Evolutionary conservation across 345 rosid species (phyloP).

Genomic region (Clausena lansium): DNA sequence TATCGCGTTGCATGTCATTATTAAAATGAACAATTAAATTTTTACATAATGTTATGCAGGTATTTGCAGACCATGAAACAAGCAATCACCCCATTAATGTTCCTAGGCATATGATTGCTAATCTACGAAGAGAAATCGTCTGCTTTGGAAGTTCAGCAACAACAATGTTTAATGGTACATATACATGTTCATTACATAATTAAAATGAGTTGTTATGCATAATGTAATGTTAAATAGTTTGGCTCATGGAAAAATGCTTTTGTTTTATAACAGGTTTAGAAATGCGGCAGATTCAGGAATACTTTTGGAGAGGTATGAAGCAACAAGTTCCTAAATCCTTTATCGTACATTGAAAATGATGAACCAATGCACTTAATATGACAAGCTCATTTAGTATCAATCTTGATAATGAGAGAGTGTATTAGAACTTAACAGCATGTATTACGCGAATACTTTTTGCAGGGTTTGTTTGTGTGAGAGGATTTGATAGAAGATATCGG

Average conservation of each 20-base stretch:
- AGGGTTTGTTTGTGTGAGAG: conserved; percentile 64
- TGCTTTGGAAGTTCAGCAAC: conserved; percentile 47
- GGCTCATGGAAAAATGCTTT: background rate
- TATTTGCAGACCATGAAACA: conserved; percentile 69
- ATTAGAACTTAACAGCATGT: background rate
- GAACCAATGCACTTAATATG: background rate
- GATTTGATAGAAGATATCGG: conserved; percentile 30
- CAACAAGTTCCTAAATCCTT: background rate
- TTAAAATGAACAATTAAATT: background rate
- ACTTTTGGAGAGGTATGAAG: conserved; percentile 42
- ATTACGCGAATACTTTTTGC: background rate
- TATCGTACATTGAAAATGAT: background rate
- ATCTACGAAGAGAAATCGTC: conserved; percentile 30
- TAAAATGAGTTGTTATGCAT: background rate
- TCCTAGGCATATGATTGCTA: conserved; percentile 32
- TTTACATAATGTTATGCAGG: conserved; percentile 28
- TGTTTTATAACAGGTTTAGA: conserved; percentile 16
- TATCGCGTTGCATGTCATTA: background rate
- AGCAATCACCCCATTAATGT: conserved; percentile 39
- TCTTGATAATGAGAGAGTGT: background rate
- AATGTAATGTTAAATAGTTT: background rate
- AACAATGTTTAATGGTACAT: conserved; percentile 42
- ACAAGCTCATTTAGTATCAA: background rate
- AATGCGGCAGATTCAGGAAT: conserved; percentile 13
- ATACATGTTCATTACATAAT: background rate